Percentiles rank a stretch among this genome's conserved stretches.
Conservation (phyloP, 1,139 yeast genomes). For the Suhomyces taliae region DNA sequence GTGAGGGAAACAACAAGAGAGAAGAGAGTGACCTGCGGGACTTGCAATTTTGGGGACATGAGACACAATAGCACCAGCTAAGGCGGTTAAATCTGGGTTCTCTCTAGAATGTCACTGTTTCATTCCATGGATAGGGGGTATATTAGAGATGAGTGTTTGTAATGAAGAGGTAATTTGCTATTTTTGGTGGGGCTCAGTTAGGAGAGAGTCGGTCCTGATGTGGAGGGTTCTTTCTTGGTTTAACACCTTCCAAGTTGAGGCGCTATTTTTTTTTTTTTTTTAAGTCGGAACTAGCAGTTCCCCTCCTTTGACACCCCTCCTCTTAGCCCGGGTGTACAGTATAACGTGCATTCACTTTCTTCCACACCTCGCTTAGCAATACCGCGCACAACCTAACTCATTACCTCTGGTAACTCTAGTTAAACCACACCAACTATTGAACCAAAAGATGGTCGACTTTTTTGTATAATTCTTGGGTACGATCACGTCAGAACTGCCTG, state of each 20-base stretch:
- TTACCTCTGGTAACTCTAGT: background rate
- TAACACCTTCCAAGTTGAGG: background rate
- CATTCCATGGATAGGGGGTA: no score
- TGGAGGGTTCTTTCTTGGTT: background rate
- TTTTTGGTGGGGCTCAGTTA: no score
- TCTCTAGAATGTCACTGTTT: background rate
- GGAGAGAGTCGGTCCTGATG: no score
- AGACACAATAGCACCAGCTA: background rate
- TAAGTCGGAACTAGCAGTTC: background rate
- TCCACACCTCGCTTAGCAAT: conserved; percentile 7
- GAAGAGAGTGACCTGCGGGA: background rate
- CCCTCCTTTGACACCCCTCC: background rate
- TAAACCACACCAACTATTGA: background rate
- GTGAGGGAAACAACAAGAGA: background rate
- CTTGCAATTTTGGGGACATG: background rate
- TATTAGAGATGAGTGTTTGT: no score
- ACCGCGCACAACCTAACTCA: background rate
- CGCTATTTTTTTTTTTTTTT: background rate
- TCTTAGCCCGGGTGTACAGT: background rate
- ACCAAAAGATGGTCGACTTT: no score
- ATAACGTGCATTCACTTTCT: background rate
- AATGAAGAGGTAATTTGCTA: no score
- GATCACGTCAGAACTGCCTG: background rate
- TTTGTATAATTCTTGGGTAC: no score
- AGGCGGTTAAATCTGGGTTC: background rate